Evolutionary conservation across 2,329 filamentous ascomycete species (phyloP), one percentile per base, ranked within the genome.

Genomic region (Ceratocystis cubensis): DNA sequence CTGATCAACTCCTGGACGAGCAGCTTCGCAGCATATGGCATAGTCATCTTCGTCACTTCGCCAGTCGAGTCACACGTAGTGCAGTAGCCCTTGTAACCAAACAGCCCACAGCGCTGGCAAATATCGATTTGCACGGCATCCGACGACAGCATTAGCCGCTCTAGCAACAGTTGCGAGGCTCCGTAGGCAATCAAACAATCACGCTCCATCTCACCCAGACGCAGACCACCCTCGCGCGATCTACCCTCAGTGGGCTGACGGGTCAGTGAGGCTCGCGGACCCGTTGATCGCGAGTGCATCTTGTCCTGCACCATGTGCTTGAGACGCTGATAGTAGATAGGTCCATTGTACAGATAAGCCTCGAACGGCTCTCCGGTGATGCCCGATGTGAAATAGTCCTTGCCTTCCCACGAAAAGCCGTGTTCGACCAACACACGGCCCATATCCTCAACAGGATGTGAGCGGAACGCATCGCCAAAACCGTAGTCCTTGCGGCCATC

Each of bases 271-370:
- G 93, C 93, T 13, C 89, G 84, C 0, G 94, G 95, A 0, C 95
- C 95, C 15, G 91, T 87, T 1, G 93, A 87, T 69, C 94, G 90
- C 41, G 90, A 93, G 78, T 99, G 94, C 94, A 99, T 97, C 79
- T 99, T 99, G 75, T 99, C 94, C 76, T 97, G 92, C 3, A 99
- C 94, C 94, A 99, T 99, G 82, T 99, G 94, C 83, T 99, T 99
- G 70, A 99, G 84, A 71, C 96, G 96, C 80, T 99, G 94, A 80
- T 99, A 99, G 80, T 96, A 99, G 76, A 99, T 99, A 10, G 94
- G 94, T 0, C 94, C 94, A 75, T 96, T 96, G 81, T 97, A 99
- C 73, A 99, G 91, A 77, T 97, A 97, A 13, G 92, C 92, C 70
- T 96, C 91, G 5, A 97, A 81, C 0, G 89, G 85, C 77, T 99